Evolutionary conservation across 139 green algal species (phyloP).

Genomic region (Raphidocelis subcapitata): DNA sequence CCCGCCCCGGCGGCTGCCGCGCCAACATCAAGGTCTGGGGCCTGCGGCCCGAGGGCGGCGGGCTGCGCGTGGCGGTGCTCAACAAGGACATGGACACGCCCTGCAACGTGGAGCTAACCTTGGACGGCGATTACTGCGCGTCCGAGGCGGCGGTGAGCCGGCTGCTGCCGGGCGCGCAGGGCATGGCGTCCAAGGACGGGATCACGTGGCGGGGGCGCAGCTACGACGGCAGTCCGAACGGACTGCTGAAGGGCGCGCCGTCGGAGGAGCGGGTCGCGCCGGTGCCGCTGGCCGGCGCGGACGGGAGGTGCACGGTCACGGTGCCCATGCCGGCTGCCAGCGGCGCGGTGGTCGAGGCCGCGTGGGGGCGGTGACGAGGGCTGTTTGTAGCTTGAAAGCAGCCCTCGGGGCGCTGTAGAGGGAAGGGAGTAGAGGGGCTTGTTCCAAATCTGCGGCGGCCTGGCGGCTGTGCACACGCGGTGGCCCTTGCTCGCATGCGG

Average conservation of each 20-base stretch:
- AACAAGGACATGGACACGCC: constrained; percentile 23
- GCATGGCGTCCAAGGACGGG: constrained; percentile 12
- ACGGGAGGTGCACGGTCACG: not conserved
- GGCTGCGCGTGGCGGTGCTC: constrained; percentile 16
- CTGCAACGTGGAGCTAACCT: constrained; percentile 15
- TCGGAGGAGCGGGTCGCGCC: not conserved
- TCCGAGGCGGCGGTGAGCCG: not conserved
- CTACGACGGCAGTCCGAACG: not conserved
- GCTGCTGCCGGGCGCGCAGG: constrained; percentile 11
- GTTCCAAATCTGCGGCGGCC: no score
- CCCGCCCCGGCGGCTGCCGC: constrained; percentile 4
- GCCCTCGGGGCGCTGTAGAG: no score
- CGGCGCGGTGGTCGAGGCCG: not conserved
- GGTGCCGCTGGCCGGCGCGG: not conserved
- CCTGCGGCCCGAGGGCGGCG: not conserved
- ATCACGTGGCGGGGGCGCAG: constrained; percentile 19
- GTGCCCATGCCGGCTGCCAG: not conserved
- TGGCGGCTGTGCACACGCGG: no score
- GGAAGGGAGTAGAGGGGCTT: no score
- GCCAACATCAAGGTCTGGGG: constrained; percentile 29
- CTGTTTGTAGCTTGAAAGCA: no score
- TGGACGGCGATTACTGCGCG: constrained; percentile 5
- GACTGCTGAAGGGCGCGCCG: not conserved
- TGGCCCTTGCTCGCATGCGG: no score
- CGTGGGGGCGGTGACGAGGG: no score